Evolutionary conservation across 2,329 filamentous ascomycete genomes (phyloP), one percentile per base, ranked within the genome.

Genomic region (Helicocarpus griseus): DNA sequence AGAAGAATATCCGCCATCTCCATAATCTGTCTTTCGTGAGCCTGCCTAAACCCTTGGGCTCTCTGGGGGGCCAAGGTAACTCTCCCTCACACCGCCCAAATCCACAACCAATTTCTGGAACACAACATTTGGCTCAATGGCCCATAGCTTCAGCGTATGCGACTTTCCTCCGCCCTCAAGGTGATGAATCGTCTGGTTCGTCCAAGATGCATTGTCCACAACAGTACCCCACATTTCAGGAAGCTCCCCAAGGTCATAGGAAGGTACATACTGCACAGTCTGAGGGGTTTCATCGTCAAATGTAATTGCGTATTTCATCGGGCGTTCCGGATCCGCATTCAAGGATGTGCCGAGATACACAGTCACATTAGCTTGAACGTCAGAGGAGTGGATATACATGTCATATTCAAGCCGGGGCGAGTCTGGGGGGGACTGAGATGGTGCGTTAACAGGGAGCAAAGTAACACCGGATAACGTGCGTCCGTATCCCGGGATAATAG

Each of bases 381-480:
- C 63, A 52, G 74, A 73, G 40, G 75, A 78, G 68, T 82, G 85
- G 11, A 81, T 71, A 64, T 81, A 85, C 53, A 85, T 60, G 49
- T 77, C 71, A 61, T 84, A 86, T 56, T 80, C 76, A 7, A 85
- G 71, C 4, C 74, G 74, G 0, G 81, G 80, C 13, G 58, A 58
- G 0, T 72, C 77, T 2, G 69, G 69, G 0, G 76, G 61, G 2
- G 71, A 66, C 31, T 80, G 72, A 14, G 78, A 77, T 38, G 74
- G 69, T 0, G 76, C 71, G 19, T 73, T 69, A 29, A 74, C 72
- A 1, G 80, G 79, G 58, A 73, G 72, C 4, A 85, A 68, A 0
- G 78, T 78, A 2, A 85, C 74, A 17, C 79, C 81, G 0, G 76
- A 77, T 1, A 76, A 65, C 0, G 79, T 83, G 38, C 81, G 78